Evolutionary conservation across 371 early-diverging fungal species (phyloP), one percentile per base, ranked within the genome.

Genomic region (Mortierella polycephala): DNA sequence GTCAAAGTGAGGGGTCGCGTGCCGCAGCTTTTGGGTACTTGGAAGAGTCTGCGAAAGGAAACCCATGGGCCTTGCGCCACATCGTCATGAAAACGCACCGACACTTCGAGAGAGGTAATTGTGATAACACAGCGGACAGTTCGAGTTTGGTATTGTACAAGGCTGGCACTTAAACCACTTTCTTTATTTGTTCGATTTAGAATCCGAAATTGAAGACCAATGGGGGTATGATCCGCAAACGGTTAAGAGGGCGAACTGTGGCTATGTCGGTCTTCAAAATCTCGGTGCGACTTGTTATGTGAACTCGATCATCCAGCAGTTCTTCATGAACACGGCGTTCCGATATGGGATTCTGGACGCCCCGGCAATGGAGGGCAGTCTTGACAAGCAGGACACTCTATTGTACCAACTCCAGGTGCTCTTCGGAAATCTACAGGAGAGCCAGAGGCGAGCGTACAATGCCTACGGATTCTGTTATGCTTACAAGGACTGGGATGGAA

Each of bases 281-380:
- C 64, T 86, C n/a, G 86, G 86, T 4, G 91, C 92, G 45, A 92
- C 91, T 9, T 91, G 91, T 64, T 91, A 86, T 71, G 83, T 90
- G 64, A 91, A 92, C 80, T 81, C 87, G 2, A 62, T 83, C 42
- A 53, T 90, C 21, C 91, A 91, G 57, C 87, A 88, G 67, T 82
- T 91, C 57, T 88, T 69, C 50, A 88, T 86, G 88, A 83, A 85
- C 58, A 63, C 57, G 56, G 57, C 66, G 8, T 87, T 87, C 69
- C 68, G 88, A 18, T 14, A 71, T 18, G 81, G 79, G 7, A 75
- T 88, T 12, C 68, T 88, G n/a, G 57, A 69, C 37, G 81, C 82
- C 3, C 75, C 79, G 20, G 52, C 71, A 7, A 57, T 30, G 12
- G 73, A 63, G 8, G 65, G 44, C 12, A 69, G 69, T 45, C 56